Percentiles rank a stretch among this genome's conserved stretches.
Evolutionary conservation across 2,329 filamentous ascomycete genomes (phyloP).

Genomic region (Fusarium mangiferae): DNA sequence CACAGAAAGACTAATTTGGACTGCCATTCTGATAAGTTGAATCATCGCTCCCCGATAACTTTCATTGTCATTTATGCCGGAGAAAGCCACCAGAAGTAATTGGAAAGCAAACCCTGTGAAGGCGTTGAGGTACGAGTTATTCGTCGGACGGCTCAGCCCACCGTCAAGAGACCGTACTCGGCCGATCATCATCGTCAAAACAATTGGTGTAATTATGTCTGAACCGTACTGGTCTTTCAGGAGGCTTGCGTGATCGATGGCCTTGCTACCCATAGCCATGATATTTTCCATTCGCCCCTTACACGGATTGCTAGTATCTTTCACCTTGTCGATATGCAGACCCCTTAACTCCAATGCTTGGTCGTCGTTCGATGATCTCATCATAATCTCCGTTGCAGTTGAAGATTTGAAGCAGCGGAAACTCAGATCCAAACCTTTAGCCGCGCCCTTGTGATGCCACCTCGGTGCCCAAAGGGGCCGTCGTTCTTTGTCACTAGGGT

Average conservation of each 20-base stretch:
- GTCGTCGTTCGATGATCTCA: fast-evolving
- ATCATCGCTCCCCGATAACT: fast-evolving
- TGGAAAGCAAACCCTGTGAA: background rate
- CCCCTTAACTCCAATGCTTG: fast-evolving
- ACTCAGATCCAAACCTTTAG: fast-evolving
- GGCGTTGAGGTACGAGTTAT: fast-evolving
- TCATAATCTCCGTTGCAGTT: fast-evolving
- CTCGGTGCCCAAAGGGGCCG: background rate
- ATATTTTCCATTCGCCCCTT: no score
- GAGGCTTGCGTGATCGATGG: fast-evolving
- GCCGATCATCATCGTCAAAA: background rate
- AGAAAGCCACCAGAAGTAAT: no score
- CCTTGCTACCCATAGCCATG: background rate
- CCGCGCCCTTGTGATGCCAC: background rate
- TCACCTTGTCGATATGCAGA: background rate
- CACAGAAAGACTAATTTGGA: fast-evolving
- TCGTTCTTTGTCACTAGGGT: background rate
- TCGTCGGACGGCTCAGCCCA: background rate
- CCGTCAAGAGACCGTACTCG: no score
- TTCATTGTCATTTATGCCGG: no score
- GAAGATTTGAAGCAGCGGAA: fast-evolving
- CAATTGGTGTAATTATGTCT: background rate
- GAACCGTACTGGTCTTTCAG: fast-evolving
- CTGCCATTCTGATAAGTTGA: background rate
- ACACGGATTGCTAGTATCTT: no score